Percentiles rank a stretch among this genome's conserved stretches.
These are phyloP conservation scores for Dorcoceras hygrometricum DNA, from an alignment of 257 asterid genomes.

Conservation along the genomic window DNA sequence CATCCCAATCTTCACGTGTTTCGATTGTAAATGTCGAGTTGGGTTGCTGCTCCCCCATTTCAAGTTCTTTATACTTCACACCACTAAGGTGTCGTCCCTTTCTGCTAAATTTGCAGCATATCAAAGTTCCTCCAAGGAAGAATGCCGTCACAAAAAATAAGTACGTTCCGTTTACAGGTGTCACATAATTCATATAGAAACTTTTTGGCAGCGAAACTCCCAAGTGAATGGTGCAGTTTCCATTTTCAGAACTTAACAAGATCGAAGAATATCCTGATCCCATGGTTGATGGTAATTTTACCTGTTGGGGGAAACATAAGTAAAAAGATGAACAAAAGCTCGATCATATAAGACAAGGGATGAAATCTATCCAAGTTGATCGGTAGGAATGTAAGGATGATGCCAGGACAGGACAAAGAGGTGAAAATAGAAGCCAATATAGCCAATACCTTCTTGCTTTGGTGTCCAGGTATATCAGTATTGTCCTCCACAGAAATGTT, in stretches of 20 bases:
- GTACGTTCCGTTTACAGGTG: slow-evolving; percentile 44
- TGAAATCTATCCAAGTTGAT: not conserved
- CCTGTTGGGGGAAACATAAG: slow-evolving; percentile 34
- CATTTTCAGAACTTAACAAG: slow-evolving; percentile 29
- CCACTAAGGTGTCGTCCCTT: slow-evolving; percentile 39
- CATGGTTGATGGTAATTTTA: slow-evolving; percentile 34
- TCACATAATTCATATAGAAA: slow-evolving; percentile 26
- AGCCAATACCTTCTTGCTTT: slow-evolving; percentile 43
- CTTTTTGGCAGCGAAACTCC: slow-evolving; percentile 31
- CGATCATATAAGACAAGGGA: not conserved
- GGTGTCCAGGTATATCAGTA: slow-evolving; percentile 32
- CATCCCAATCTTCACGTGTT: slow-evolving; percentile 46
- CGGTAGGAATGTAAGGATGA: not conserved
- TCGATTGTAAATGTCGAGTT: slow-evolving; percentile 30
- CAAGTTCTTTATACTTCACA: slow-evolving; percentile 55
- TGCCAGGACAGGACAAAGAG: not conserved
- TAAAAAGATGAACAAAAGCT: not conserved
- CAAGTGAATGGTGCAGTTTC: slow-evolving; percentile 36
- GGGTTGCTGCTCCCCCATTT: slow-evolving; percentile 45
- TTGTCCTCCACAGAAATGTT: slow-evolving; percentile 16
- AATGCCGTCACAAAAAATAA: slow-evolving; percentile 40
- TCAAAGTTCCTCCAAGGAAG: slow-evolving; percentile 42
- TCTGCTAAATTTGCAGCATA: slow-evolving; percentile 40
- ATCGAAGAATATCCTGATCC: slow-evolving; percentile 35
- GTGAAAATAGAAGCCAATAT: not conserved